Percentiles rank a stretch among this genome's conserved stretches.
phyloP scores from a whole-genome alignment of 192 early-diverging fungal genomes.

The Oehlia diaphana region DNA sequence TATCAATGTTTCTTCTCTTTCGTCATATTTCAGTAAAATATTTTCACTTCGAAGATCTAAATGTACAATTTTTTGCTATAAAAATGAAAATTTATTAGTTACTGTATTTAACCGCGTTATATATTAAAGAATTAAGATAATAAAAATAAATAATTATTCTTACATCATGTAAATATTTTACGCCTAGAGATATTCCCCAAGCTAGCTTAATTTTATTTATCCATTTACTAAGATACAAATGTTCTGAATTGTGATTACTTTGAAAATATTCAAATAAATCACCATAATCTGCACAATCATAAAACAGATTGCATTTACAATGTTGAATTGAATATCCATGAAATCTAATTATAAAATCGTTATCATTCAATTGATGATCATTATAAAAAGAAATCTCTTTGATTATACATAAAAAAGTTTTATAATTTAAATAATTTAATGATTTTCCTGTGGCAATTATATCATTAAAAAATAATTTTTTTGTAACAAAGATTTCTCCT shows the following conservation, averaged over 20 bases:
- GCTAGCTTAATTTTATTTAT: neutral
- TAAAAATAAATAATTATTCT: neutral
- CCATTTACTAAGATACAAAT: neutral
- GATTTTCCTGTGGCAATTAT: too few species aligned
- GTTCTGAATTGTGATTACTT: neutral
- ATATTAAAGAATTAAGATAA: too few species aligned
- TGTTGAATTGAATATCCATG: neutral
- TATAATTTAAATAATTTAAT: too few species aligned
- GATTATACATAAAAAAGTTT: neutral
- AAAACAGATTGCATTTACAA: neutral
- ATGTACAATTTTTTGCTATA: too few species aligned
- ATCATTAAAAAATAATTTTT: too few species aligned
- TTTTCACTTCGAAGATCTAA: too few species aligned
- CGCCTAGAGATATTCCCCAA: neutral
- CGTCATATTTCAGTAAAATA: too few species aligned
- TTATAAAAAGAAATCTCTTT: neutral
- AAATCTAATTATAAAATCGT: neutral
- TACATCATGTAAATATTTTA: neutral
- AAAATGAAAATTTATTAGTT: too few species aligned
- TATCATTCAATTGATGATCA: neutral
- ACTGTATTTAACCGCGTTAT: too few species aligned
- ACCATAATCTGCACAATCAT: neutral
- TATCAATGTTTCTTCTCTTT: too few species aligned
- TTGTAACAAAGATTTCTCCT: too few species aligned
- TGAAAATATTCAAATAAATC: neutral